Evolutionary conservation across 805 yeast genomes (phyloP), one percentile per base, ranked within the genome.

Genomic region (Nakazawaea peltata): DNA sequence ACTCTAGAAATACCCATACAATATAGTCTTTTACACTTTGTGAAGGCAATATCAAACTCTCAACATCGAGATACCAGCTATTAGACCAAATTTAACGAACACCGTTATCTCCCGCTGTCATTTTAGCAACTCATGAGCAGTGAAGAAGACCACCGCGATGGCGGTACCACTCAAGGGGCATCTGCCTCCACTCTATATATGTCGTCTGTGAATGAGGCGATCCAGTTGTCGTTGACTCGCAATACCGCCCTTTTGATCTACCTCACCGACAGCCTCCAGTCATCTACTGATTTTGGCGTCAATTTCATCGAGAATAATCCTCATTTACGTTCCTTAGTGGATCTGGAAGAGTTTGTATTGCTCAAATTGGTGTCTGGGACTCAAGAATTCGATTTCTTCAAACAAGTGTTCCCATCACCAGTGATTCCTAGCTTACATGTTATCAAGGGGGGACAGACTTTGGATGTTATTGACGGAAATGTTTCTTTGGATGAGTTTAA

Each of bases 391-490:
- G 46, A 41, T 1, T 58, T 59, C 43, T 77, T 81, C 46, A 57
- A 64, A 24, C 77, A 74, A 41, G 57, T 79, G n/a, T 77, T 76
- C 42, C 75, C 75, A 2, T 55, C 62, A 13, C 57, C 67, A 6
- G 47, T 46, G 1, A 61, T 67, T 3, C 88, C 88, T 2, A 66
- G 82, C 42, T 56, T 80, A 17, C 67, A 72, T 46, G 56, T 79
- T 11, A 61, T 82, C n/a, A 56, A 52, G 23, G 55, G 60, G 9
- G 75, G 80, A 5, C 50, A 57, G 26, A 59, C 76, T 4, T 41
- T 70, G 23, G 74, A 67, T 30, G 45, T 62, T 2, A 54, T 75
- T 9, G 2, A 16, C 23, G 10, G 26, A 22, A 7, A 44, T 23
- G 21, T 25, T 56, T 2, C 50, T 8, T 40, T 37, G 14, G 52